These are phyloP conservation scores for Kwoniella sp. DNA, from an alignment of 768 basidiomycete genomes.

Conservation along the genomic window DNA sequence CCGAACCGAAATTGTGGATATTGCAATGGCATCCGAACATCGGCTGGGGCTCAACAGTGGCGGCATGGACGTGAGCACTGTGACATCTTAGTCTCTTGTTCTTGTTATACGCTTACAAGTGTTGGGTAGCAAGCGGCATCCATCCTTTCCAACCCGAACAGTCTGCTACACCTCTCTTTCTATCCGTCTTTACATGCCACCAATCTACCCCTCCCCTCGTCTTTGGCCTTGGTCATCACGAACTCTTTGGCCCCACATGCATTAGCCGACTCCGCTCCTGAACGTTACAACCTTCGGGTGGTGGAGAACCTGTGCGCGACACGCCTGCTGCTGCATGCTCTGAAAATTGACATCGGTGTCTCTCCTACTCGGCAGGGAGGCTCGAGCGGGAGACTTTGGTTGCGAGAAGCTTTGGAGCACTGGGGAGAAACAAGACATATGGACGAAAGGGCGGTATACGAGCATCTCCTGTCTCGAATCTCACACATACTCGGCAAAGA, in stretches of 20 bases:
- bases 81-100: too few species aligned
- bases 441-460: slow-evolving; percentile 16
- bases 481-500: slow-evolving; percentile 14
- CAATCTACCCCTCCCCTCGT: slow-evolving; percentile 65
- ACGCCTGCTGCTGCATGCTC: slow-evolving; percentile 65
- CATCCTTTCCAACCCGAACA: slow-evolving; percentile 70
- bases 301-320: slow-evolving; percentile 86
- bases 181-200: slow-evolving; percentile 71
- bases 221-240: slow-evolving; percentile 71
- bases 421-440: slow-evolving; percentile 12
- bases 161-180: slow-evolving; percentile 79
- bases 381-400: slow-evolving; percentile 18
- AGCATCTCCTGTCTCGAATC: neutral
- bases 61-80: slow-evolving; percentile 65
- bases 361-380: slow-evolving; percentile 22
- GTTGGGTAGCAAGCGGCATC: slow-evolving; percentile 66
- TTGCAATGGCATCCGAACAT: slow-evolving; percentile 82
- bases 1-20: slow-evolving; percentile 72
- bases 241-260: slow-evolving; percentile 81
- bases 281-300: slow-evolving; percentile 83
- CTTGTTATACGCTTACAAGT: too few species aligned
- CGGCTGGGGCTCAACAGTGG: slow-evolving; percentile 66
- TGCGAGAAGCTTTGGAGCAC: slow-evolving; percentile 34
- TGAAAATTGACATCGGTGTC: slow-evolving; percentile 55
- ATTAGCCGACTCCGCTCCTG: slow-evolving; percentile 74